These are phyloP conservation scores for Hyphodiscus sp. DNA, from an alignment of 2,329 filamentous ascomycete genomes.

Conservation along the genomic window DNA sequence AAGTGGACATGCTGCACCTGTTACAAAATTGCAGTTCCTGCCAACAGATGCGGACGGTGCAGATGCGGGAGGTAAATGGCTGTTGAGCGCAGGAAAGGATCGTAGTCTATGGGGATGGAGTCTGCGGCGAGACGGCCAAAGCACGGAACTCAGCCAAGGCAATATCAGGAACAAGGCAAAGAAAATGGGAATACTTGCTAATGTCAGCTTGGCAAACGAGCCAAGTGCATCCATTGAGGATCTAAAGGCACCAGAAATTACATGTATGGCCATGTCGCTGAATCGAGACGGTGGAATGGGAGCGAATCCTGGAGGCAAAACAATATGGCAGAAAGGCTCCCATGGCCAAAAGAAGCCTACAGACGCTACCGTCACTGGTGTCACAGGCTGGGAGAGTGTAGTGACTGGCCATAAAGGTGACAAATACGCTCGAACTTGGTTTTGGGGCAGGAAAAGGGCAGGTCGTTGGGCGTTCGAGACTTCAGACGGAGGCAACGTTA, in stretches of 20 bases:
- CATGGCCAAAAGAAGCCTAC: constrained; percentile 49
- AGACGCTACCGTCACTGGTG: constrained; percentile 65
- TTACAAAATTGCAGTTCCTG: constrained; percentile 77
- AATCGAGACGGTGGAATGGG: constrained; percentile 95
- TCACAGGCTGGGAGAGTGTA: constrained; percentile 95
- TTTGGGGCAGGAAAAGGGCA: constrained; percentile 91
- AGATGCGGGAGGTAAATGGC: constrained; percentile 86
- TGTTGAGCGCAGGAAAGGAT: constrained; percentile 83
- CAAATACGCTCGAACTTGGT: constrained; percentile 86
- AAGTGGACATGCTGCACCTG: constrained; percentile 81
- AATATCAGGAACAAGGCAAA: constrained; percentile 82
- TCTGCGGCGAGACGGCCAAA: constrained; percentile 88
- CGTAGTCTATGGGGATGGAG: constrained; percentile 96
- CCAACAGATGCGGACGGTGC: constrained; percentile 85
- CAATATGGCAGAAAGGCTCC: constrained; percentile 76
- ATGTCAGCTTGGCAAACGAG: constrained; percentile 49
- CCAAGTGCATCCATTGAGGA: constrained; percentile 61
- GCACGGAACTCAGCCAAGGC: constrained; percentile 87
- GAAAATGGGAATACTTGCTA: constrained; percentile 68
- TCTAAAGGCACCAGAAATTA: constrained; percentile 87
- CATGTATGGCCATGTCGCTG: constrained; percentile 81
- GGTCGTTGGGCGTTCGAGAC: constrained; percentile 91
- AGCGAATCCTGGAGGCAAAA: constrained; percentile 67
- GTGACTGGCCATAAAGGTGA: constrained; percentile 88
- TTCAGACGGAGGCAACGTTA: constrained; percentile 73